These are phyloP conservation scores for Debaryomyces castellii DNA, from an alignment of 805 yeast genomes.

Conservation along the genomic window DNA sequence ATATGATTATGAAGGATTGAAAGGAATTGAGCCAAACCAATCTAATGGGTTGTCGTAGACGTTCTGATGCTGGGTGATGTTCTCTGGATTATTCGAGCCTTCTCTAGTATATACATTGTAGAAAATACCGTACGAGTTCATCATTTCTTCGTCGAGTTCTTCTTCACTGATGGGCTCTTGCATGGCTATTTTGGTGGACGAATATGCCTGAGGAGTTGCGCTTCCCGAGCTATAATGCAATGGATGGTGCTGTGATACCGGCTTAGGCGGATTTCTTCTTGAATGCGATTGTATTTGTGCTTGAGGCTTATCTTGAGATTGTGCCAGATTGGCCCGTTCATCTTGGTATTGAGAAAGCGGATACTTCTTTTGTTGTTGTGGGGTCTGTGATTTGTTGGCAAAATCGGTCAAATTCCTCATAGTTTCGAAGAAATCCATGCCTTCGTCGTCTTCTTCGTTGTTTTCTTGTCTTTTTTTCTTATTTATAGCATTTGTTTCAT, in stretches of 20 bases:
- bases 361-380: conserved; percentile 8
- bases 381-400: conserved; percentile 2
- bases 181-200: not conserved
- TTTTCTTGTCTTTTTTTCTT: conserved; percentile 4
- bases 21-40: conserved; percentile 40
- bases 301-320: conserved; percentile 1
- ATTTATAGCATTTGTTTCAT: not conserved
- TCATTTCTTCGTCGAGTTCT: conserved; percentile 34
- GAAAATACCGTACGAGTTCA: conserved; percentile 37
- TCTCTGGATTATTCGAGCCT: conserved; percentile 24
- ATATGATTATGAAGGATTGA: conserved; percentile 36
- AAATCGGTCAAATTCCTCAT: conserved; percentile 52
- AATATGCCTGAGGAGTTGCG: conserved; percentile 14
- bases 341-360: conserved; percentile 4
- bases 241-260: conserved; percentile 58
- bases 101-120: conserved; percentile 37
- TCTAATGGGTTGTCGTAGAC: conserved; percentile 33
- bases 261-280: conserved; percentile 19
- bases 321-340: not conserved
- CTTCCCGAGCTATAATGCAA: conserved; percentile 32
- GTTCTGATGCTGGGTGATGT: conserved; percentile 10
- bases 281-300: not conserved
- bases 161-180: conserved; percentile 14
- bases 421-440: conserved; percentile 69
- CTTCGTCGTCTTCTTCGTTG: conserved; percentile 54